Base-by-base conservation (phyloP, 2,329 filamentous ascomycete genomes). In the Reticulascus tulasneorum region DNA sequence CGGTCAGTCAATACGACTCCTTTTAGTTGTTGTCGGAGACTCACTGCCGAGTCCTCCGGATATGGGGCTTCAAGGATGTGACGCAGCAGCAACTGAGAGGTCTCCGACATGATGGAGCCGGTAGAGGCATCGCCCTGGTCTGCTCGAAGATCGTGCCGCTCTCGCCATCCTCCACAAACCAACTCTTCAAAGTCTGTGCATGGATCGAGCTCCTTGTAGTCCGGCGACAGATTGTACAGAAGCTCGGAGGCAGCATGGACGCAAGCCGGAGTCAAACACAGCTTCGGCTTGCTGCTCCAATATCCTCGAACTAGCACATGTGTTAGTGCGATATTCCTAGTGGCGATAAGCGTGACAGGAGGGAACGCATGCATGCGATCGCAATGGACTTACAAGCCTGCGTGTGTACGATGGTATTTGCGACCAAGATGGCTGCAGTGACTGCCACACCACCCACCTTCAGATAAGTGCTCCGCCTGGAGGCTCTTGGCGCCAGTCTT, bases 131-230 rank as follows among this genome's bases (percentile, higher is more conserved):
- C 69, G 22, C 74, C 70, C 44, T 80, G 75, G 50, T 86, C 82
- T 4, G 77, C 62, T 4, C 81, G 73, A 39, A 86, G 70, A 48
- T 84, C 80, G 58, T 85, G 75, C 9, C 64, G 68, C 16, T 76
- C 66, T 34, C 72, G 66, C 74, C 81, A 86, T 9, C 82, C 82
- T 37, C 78, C 80, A 48, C 82, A 86, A 15, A 79, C 78, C 37
- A 79, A 71, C 52, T 79, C 66, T 41, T 84, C 78, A 41, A 87
- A 87, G 50, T 85, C 60, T n/a, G 67, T 72, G 48, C 83, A 87
- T 2, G 83, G 75, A 51, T 86, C 79, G 24, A 86, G 63, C 3
- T 75, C 58, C 40, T 74, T 65, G 55, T 84, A 80, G 33, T 79
- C 45, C 9, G 49, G 44, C 3, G 55, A 51, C 1, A 60, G 37